Conservation (phyloP, 139 green algal genomes). For the Coccomyxa sp. region DNA sequence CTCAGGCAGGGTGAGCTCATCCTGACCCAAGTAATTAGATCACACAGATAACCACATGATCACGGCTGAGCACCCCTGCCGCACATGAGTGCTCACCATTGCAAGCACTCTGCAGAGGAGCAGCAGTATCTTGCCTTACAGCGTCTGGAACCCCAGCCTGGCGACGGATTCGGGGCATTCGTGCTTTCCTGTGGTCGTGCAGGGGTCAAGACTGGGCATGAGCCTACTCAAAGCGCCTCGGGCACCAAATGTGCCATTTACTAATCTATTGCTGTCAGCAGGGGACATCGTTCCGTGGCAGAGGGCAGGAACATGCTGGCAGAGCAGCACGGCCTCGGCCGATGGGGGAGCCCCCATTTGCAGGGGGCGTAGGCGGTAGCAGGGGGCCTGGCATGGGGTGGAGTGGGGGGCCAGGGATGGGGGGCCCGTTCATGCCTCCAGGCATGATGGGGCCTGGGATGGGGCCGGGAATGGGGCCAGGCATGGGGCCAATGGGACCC, state of each 20-base stretch:
- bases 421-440: neutral
- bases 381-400: conserved; percentile 8
- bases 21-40: no score
- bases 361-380: neutral
- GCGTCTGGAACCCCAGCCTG: no score
- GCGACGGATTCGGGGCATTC: no score
- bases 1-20: neutral
- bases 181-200: no score
- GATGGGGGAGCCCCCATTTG: neutral
- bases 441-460: conserved; percentile 22
- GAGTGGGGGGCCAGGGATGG: neutral
- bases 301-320: neutral
- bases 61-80: no score
- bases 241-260: neutral
- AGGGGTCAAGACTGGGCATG: neutral
- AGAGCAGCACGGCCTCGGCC: neutral
- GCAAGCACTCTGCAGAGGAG: no score
- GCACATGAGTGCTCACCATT: no score
- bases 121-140: no score
- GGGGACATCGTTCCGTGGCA: neutral
- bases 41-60: no score
- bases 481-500: conserved; percentile 5
- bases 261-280: neutral
- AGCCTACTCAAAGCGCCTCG: neutral
- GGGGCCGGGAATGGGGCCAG: conserved; percentile 18